Evolutionary conservation across 2,329 filamentous ascomycete genomes (phyloP), one percentile per base, ranked within the genome.

Genomic region (Aspergillus sp.): DNA sequence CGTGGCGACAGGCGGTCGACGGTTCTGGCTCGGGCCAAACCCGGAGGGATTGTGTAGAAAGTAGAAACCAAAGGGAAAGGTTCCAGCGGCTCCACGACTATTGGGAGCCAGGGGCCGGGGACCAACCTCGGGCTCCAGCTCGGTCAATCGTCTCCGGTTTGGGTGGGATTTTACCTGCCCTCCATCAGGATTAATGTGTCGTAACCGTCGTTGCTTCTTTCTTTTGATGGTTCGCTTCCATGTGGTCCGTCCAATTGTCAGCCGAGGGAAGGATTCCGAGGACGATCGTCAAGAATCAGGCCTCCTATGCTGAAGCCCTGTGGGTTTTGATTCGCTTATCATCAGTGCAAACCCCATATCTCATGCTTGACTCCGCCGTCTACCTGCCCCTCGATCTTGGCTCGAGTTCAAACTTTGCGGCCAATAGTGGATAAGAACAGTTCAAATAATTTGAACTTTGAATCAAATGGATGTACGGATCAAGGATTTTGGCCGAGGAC

Each of bases 241-340:
- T 62, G 49, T 50, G 53, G 52, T 37, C 48, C 52, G 21, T 48
- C 56, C 59, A 63, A 63, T 59, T 41, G 47, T 15, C 51, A 44
- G 39, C 56, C 56, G 44, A 57, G 48, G 59, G 52, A 46, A 52
- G 45, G 48, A 55, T 59, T 57, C 59, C 61, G 54, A 63, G 41
- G 54, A 27, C 49, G 55, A 62, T 62, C 60, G 52, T 56, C 60
- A 46, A 52, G 9, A 14, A n/a, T 53, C 55, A 23, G 45, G n/a
- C 35, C 37, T 48, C 31, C 19, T 45, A 9, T 35, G 27, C 19
- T 24, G 7, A 33, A 33, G 11, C 17, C 14, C 35, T 50, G 37
- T 24, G 23, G n/a, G 17, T 24, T 41, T 39, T 35, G 45, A 24
- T 53, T 55, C 19, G 53, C 11, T 12, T 23, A 31, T 31, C 23